Percentiles rank a stretch among this genome's conserved stretches.
Conservation (phyloP, 352 stramenopile species). For the Pilasporangium apinafurcum region DNA sequence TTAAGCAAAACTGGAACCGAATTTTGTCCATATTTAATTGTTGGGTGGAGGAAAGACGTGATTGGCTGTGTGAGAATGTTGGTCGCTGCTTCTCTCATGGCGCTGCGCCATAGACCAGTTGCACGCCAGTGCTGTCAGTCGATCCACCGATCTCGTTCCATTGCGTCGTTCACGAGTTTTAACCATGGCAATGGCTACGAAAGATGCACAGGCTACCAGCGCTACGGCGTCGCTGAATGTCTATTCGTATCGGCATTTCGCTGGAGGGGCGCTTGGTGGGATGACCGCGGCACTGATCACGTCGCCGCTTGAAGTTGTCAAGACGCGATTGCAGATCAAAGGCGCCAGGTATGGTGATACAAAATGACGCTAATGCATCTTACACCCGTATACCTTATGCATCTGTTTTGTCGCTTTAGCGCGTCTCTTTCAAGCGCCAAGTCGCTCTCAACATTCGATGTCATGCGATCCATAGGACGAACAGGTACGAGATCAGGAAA, state of each 20-base stretch:
- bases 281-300: slow-evolving; percentile 82
- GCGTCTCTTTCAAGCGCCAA: slow-evolving; percentile 38
- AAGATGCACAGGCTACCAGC: background rate
- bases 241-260: slow-evolving; percentile 59
- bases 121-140: too few relatives aligned
- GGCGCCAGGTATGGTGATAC: slow-evolving; percentile 33
- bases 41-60: too few relatives aligned
- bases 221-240: background rate
- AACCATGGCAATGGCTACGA: too few relatives aligned
- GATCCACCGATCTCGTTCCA: too few relatives aligned
- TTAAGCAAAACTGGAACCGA: too few relatives aligned
- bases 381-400: background rate
- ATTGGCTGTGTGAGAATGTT: too few relatives aligned
- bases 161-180: too few relatives aligned
- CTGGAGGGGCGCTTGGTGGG: slow-evolving; percentile 67
- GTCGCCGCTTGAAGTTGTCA: slow-evolving; percentile 79
- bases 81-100: too few relatives aligned
- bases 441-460: slow-evolving; percentile 63
- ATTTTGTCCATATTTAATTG: too few relatives aligned
- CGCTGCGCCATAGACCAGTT: too few relatives aligned
- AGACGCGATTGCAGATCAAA: slow-evolving; percentile 80
- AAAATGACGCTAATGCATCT: background rate
- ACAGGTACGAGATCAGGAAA: slow-evolving; percentile 27
- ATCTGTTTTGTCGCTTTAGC: slow-evolving; percentile 12
- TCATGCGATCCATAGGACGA: slow-evolving; percentile 75